Evolutionary conservation across 805 yeast genomes (phyloP), one percentile per base, ranked within the genome.

Genomic region (Candida bentonensis): DNA sequence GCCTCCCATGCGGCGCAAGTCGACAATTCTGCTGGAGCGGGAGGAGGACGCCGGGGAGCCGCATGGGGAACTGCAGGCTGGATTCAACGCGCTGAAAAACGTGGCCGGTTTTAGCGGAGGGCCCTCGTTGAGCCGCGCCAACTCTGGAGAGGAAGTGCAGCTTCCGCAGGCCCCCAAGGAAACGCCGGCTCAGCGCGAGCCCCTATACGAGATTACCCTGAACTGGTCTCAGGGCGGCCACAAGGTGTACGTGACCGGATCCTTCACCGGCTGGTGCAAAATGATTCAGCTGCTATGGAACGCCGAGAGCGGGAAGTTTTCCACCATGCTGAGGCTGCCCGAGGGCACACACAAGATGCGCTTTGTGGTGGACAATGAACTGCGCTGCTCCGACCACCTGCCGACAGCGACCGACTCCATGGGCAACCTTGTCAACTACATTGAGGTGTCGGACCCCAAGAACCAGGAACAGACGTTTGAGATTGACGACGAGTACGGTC

Each of bases 371-470:
- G 96, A 88, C 57, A 87, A 88, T 62, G 96, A 89, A 59, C 75
- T 88, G 53, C 67, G 95, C 49, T 85, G 86, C 59, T 79, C 92
- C 30, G 94, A 87, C 61, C 78, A 73, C 52, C 70, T 88, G 53
- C 95, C 95, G n/a, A 87, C 95, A 1, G 97, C 97, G 3, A 88
- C 97, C 0, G 96, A 89, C 63, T 94, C 88, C 50, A 82, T 87
- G 79, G 97, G 97, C 41, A 88, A 88, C 59, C 83, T 88, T 55
- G 95, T 89, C 42, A 88, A 88, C 63, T 88, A 88, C 62, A 72
- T 88, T 45, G 64, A 61, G 50, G 63, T 61, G 3, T 57, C 52
- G 15, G 50, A 45, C 21, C 46, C 50, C 23, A 40, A 39, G 15
- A 46, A 40, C 40, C 22, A 47, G 21, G 44, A 42, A 40, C 42